Conservation (phyloP, 768 basidiomycete species). For the Antrodiella citrinella region DNA sequence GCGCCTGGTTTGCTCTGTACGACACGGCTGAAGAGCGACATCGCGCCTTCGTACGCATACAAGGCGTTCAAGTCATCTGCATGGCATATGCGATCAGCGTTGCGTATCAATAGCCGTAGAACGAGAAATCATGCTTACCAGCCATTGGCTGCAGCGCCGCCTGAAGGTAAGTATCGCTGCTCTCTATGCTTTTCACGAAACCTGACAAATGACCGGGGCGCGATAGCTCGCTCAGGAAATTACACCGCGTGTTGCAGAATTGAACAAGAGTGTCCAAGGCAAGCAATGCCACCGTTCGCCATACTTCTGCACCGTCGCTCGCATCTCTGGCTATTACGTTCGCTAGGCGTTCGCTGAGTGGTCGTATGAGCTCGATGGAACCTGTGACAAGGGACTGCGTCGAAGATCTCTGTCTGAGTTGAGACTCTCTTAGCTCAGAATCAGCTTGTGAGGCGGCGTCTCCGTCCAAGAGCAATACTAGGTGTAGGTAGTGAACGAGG, state of each 20-base stretch:
- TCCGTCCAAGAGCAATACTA: conserved; percentile 29
- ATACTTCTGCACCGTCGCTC: conserved; percentile 90
- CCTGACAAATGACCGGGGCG: conserved; percentile 73
- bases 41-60: conserved; percentile 93
- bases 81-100: not conserved
- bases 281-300: conserved; percentile 95
- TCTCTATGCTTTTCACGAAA: conserved; percentile 80
- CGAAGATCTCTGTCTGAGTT: conserved; percentile 2
- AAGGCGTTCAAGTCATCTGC: conserved; percentile 83
- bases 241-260: conserved; percentile 50
- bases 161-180: conserved; percentile 67
- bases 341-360: conserved; percentile 64
- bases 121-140: conserved; percentile 40
- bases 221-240: conserved; percentile 34
- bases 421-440: conserved; percentile 25
- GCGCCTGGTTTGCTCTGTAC: conserved; percentile 79
- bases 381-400: conserved; percentile 47
- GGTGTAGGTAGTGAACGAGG: conserved; percentile 82
- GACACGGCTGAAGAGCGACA: conserved; percentile 82
- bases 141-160: conserved; percentile 59
- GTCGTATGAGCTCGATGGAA: conserved; percentile 59
- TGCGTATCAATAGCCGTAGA: not conserved
- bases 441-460: not conserved
- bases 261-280: conserved; percentile 75
- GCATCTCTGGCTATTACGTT: conserved; percentile 79